phyloP scores from a whole-genome alignment of 164 flowering plant species.

The Aristolochia contorta region DNA sequence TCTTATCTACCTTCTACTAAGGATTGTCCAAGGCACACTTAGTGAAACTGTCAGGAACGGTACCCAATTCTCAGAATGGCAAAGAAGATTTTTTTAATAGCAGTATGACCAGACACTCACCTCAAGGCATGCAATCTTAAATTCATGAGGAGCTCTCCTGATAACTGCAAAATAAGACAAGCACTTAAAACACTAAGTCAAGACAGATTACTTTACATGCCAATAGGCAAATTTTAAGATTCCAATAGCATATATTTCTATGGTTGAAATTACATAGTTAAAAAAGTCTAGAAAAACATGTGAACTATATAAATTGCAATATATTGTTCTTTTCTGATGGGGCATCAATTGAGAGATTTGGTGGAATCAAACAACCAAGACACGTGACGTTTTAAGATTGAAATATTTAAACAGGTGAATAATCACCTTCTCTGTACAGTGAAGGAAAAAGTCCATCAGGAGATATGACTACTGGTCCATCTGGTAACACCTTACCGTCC shows the following conservation, averaged over 20 bases:
- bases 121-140: slow-evolving; percentile 92
- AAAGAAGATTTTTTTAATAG: too few species aligned
- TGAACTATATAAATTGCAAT: neutral
- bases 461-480: slow-evolving; percentile 94
- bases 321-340: neutral
- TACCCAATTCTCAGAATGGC: too few species aligned
- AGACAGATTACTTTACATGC: neutral
- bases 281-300: neutral
- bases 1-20: too few species aligned
- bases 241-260: neutral
- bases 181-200: neutral
- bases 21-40: too few species aligned
- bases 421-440: slow-evolving; percentile 75
- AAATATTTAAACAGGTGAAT: neutral
- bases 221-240: neutral
- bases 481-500: slow-evolving; percentile 94
- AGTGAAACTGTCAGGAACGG: too few species aligned
- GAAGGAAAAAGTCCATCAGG: slow-evolving; percentile 99
- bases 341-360: too few species aligned
- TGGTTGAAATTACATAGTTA: too few species aligned
- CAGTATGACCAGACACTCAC: slow-evolving; percentile 23
- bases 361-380: too few species aligned
- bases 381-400: neutral
- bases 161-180: slow-evolving; percentile 47
- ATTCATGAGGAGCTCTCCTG: slow-evolving; percentile 97